Percentiles rank a stretch among this genome's conserved stretches.
Evolutionary conservation across 352 stramenopile species (phyloP).

Genomic region (Phytophthora foliorum): DNA sequence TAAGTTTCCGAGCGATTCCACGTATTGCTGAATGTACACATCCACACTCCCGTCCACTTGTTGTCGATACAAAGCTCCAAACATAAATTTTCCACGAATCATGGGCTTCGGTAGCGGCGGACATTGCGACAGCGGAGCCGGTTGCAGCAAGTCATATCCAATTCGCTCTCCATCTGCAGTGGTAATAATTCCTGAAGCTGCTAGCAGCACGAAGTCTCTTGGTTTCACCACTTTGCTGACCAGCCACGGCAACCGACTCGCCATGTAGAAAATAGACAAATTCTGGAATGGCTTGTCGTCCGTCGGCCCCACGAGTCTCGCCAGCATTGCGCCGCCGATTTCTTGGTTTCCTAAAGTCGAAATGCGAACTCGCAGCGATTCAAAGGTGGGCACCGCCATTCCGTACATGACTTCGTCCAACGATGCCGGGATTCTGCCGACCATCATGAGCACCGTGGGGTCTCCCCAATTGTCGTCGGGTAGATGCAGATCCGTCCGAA

Average conservation of each 20-base stretch:
- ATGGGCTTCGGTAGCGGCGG: slow-evolving; percentile 32
- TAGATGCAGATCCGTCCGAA: slow-evolving; percentile 37
- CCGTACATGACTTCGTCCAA: slow-evolving; percentile 77
- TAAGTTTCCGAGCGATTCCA: slow-evolving; percentile 38
- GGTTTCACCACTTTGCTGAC: slow-evolving; percentile 54
- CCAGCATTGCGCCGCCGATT: slow-evolving; percentile 57
- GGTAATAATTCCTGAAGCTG: slow-evolving; percentile 49
- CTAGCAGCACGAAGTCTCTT: slow-evolving; percentile 54
- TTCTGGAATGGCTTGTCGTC: slow-evolving; percentile 53
- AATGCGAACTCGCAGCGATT: slow-evolving; percentile 48
- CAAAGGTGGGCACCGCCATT: slow-evolving; percentile 48
- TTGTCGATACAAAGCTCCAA: slow-evolving; percentile 45
- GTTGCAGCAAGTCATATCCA: slow-evolving; percentile 67
- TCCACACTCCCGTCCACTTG: slow-evolving; percentile 40
- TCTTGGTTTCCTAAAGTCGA: slow-evolving; percentile 36
- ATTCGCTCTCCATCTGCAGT: slow-evolving; percentile 50
- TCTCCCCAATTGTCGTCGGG: slow-evolving; percentile 43
- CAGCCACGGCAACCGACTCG: slow-evolving; percentile 43
- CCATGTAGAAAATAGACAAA: slow-evolving; percentile 60
- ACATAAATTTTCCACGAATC: slow-evolving; percentile 47
- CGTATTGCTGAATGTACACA: slow-evolving; percentile 46
- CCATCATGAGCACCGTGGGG: slow-evolving; percentile 47
- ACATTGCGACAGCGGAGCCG: slow-evolving; percentile 46
- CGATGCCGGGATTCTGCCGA: slow-evolving; percentile 50
- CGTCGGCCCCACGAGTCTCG: slow-evolving; percentile 55